Conservation (phyloP, 2,329 filamentous ascomycete species). For the Aspergillus uvarum region DNA sequence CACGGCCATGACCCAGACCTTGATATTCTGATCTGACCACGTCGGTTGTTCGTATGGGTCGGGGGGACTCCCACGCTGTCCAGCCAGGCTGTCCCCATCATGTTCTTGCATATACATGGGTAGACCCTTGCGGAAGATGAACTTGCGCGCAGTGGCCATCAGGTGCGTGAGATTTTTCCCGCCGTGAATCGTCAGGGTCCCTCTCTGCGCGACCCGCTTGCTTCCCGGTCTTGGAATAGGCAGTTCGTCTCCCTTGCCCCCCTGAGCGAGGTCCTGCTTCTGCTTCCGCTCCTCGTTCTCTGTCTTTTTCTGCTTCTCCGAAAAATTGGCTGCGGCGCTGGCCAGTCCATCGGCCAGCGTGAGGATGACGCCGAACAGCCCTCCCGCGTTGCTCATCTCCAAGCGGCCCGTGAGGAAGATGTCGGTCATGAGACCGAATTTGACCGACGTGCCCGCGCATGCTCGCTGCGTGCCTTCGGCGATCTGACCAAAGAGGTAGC, state of each 20-base stretch:
- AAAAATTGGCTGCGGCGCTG: conserved; percentile 44
- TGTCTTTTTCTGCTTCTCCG: conserved; percentile 46
- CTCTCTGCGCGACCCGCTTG: conserved; percentile 24
- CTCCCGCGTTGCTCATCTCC: conserved; percentile 74
- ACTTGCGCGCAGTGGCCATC: conserved; percentile 77
- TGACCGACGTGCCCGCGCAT: conserved; percentile 65
- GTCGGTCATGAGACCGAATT: conserved; percentile 66
- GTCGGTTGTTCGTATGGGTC: conserved; percentile 55
- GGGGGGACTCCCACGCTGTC: conserved; percentile 20
- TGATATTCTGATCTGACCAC: conserved; percentile 73
- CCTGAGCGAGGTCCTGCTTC: conserved; percentile 16
- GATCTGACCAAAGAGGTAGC: conserved; percentile 82
- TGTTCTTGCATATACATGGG: conserved; percentile 72
- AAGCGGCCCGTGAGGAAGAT: conserved; percentile 79
- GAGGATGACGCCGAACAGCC: conserved; percentile 79
- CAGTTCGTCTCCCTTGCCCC: no score
- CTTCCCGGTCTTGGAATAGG: conserved; percentile 19
- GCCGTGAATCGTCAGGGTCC: conserved; percentile 68
- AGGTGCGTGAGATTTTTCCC: conserved; percentile 76
- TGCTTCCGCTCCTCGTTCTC: conserved; percentile 3
- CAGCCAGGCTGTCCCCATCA: conserved; percentile 32
- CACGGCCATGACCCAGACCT: conserved; percentile 79
- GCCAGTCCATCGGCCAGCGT: conserved; percentile 71
- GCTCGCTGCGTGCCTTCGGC: conserved; percentile 83
- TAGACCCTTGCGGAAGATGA: conserved; percentile 82